phyloP scores from a whole-genome alignment of 2,329 filamentous ascomycete genomes.

The Stylonectria norvegica region DNA sequence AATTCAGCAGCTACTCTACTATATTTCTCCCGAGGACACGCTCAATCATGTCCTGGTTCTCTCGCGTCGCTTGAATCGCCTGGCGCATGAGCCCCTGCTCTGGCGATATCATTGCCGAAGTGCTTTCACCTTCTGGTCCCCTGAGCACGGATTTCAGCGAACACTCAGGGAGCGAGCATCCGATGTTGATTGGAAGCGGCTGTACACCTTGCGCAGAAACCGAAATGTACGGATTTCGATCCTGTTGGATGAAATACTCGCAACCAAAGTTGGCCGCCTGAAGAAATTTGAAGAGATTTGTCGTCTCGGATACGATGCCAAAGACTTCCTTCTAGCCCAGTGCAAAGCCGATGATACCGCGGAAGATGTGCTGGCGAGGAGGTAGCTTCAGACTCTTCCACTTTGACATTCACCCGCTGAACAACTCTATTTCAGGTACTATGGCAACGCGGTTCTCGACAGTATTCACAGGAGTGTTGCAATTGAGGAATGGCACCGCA shows the following conservation, averaged over 20 bases:
- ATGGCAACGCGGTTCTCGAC: conserved; percentile 69
- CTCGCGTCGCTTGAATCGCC: conserved; percentile 59
- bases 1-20: conserved; percentile 71
- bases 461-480: conserved; percentile 79
- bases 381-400: conserved; percentile 35
- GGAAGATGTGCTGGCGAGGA: conserved; percentile 74
- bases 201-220: conserved; percentile 57
- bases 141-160: conserved; percentile 55
- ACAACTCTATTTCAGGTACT: conserved; percentile 53
- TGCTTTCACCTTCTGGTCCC: conserved; percentile 73
- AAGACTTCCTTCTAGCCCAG: conserved; percentile 74
- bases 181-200: conserved; percentile 68
- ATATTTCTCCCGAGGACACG: conserved; percentile 54
- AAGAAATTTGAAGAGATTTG: conserved; percentile 69
- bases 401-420: conserved; percentile 28
- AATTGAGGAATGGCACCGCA: conserved; percentile 68
- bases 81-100: conserved; percentile 69
- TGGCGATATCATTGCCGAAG: conserved; percentile 74
- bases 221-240: conserved; percentile 50
- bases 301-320: conserved; percentile 76
- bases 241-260: conserved; percentile 65
- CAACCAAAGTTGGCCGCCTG: conserved; percentile 66
- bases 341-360: conserved; percentile 54
- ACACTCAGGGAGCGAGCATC: conserved; percentile 53
- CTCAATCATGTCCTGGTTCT: conserved; percentile 48